A percentile compares a stretch with the other conserved stretches of the same genome.
Conservation (phyloP, 164 flowering plant genomes). For the Magnolia officinalis region DNA sequence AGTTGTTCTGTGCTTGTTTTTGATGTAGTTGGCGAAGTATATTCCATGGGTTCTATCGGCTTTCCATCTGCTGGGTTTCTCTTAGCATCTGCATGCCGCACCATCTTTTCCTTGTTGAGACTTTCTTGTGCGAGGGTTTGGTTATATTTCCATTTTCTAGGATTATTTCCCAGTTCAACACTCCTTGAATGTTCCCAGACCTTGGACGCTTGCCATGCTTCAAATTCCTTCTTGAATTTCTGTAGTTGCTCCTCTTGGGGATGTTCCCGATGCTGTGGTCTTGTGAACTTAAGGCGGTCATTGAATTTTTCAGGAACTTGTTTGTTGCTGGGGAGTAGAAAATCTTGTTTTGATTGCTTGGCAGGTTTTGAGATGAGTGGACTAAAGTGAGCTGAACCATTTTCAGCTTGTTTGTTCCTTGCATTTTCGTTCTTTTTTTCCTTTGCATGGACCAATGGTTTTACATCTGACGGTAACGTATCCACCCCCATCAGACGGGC, state of each 20-base stretch:
- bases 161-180: constrained; percentile 37
- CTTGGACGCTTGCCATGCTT: constrained; percentile 86
- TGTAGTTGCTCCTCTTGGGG: constrained; percentile 95
- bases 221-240: constrained; percentile 94
- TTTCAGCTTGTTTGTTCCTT: constrained; percentile 20
- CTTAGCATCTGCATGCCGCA: constrained; percentile 28
- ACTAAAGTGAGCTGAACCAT: constrained; percentile 23
- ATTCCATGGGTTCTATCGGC: constrained; percentile 21
- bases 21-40: constrained; percentile 2
- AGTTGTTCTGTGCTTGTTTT: constrained; percentile 15
- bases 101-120: constrained; percentile 48
- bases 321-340: constrained; percentile 15
- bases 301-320: constrained; percentile 27
- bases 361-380: constrained; percentile 33
- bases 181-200: constrained; percentile 61
- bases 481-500: constrained; percentile 97
- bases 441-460: constrained; percentile 23
- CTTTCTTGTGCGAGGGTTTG: constrained; percentile 45
- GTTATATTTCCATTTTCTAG: constrained; percentile 26
- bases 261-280: constrained; percentile 64
- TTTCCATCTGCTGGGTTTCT: constrained; percentile 20
- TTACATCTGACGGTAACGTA: constrained; percentile 48
- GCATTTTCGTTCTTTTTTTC: constrained; percentile 30
- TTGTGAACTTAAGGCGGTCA: constrained; percentile 23
- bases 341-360: constrained; percentile 21